Evolutionary conservation across 2,329 filamentous ascomycete species (phyloP), one percentile per base, ranked within the genome.

Genomic region (Nemania abortiva): DNA sequence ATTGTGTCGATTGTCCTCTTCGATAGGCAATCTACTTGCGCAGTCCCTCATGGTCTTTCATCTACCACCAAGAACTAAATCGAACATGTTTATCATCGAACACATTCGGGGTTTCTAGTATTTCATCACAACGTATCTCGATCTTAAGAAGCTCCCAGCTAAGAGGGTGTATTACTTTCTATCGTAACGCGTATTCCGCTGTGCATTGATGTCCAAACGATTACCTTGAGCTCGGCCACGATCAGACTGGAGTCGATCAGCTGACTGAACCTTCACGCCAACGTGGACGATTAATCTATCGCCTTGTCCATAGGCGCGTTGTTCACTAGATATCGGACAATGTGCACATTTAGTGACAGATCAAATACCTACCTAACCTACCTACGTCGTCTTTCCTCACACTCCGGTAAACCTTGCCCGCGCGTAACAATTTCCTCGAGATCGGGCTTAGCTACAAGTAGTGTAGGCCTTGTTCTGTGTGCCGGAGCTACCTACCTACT

Each of bases 401-500:
- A n/a, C n/a, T 20, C 42, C 20, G 15, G 42, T 5, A 9, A 20
- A 47, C 42, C 42, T 7, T 20, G n/a, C n/a, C 18, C 42, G n/a
- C 42, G 42, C 42, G 42, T 20, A 20, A 20, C 42, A 9, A 47
- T 47, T 27, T 20, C 18, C n/a, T 18, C 42, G 42, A 47, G 42
- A 47, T n/a, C 42, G n/a, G 42, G 42, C n/a, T 42, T 42, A 18
- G 11, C 39, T 42, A 27, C 24, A 27, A 27, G 11, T 37, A 37
- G 34, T 37, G 34, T 37, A 37, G 42, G 42, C 15, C 4, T n/a
- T 9, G 42, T 20, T 18, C 18, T 47, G 42, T 47, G 6, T 20
- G n/a, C 42, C 42, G 42, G 49, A 24, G 49, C 49, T 52, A 52
- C 20, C 49, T 52, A 27, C 49, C 11, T 52, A 27, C 52, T 20